Evolutionary conservation across 495 filamentous ascomycete genomes (phyloP).

Genomic region (Penicillium canariense): DNA sequence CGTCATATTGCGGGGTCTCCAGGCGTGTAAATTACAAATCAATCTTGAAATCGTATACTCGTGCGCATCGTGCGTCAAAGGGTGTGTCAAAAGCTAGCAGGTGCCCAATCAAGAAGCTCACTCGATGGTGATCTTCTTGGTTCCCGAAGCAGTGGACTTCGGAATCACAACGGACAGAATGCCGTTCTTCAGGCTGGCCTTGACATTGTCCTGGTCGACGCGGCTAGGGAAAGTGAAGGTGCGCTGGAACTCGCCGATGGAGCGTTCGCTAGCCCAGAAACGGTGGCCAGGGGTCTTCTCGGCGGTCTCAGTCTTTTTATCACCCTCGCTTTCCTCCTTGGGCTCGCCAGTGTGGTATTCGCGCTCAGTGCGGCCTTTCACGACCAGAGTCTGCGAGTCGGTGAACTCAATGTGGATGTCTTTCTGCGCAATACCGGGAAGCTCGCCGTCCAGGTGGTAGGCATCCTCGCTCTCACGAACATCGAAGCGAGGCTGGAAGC

Average conservation of each 20-base stretch:
- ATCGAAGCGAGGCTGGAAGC: constrained; percentile 79
- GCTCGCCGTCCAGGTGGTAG: constrained; percentile 88
- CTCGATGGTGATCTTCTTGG: constrained; percentile 61
- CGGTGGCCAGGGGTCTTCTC: constrained; percentile 40
- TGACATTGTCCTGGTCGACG: constrained; percentile 77
- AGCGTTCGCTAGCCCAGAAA: constrained; percentile 86
- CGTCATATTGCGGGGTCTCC: neutral
- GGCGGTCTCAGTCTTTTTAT: constrained; percentile 23
- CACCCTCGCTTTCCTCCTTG: constrained; percentile 50
- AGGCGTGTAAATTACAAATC: neutral
- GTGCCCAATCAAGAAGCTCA: constrained; percentile 30
- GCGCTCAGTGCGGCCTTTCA: constrained; percentile 62
- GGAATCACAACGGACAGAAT: constrained; percentile 76
- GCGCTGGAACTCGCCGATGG: constrained; percentile 77
- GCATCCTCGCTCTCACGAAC: constrained; percentile 64
- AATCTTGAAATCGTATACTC: constrained; percentile 5
- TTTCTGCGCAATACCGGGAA: constrained; percentile 78
- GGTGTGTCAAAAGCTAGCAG: neutral
- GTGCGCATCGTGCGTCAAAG: neutral
- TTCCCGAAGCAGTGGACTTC: constrained; percentile 59
- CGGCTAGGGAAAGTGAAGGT: constrained; percentile 74
- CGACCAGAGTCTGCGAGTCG: constrained; percentile 72
- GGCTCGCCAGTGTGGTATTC: constrained; percentile 48
- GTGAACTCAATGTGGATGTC: constrained; percentile 83
- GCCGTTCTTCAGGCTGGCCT: constrained; percentile 74